phyloP scores from a whole-genome alignment of 2,329 filamentous ascomycete species.

The Drechslerella dactyloides region DNA sequence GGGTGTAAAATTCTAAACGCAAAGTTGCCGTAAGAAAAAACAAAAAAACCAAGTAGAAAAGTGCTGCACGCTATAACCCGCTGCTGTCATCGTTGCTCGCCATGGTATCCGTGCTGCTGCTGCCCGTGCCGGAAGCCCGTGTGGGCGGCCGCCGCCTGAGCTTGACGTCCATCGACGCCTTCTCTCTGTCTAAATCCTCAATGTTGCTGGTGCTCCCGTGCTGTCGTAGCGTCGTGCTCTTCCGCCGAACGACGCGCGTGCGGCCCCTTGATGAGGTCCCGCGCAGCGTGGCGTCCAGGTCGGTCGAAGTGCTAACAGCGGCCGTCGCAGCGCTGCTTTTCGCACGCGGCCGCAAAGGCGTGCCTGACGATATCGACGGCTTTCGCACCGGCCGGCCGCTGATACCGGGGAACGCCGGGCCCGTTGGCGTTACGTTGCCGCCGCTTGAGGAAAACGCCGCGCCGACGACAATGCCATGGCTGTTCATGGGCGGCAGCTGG shows the following conservation, averaged over 20 bases:
- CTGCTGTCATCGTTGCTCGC: conserved; percentile 17
- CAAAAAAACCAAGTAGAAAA: conserved; percentile 7
- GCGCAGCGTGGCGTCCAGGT: conserved; percentile 25
- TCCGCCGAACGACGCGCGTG: conserved; percentile 19
- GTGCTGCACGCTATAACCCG: neutral
- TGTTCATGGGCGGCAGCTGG: conserved; percentile 43
- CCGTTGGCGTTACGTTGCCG: conserved; percentile 1
- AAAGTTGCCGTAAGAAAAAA: neutral
- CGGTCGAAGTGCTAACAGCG: neutral
- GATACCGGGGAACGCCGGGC: conserved; percentile 34
- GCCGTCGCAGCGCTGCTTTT: conserved; percentile 27
- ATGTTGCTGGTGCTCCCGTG: conserved; percentile 18
- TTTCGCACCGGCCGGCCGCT: conserved; percentile 37
- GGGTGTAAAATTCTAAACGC: neutral
- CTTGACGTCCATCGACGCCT: conserved; percentile 47
- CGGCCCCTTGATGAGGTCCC: conserved; percentile 14
- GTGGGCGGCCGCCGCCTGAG: conserved; percentile 35
- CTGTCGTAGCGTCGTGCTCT: conserved; percentile 33
- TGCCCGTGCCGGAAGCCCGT: conserved; percentile 24
- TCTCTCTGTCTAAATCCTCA: conserved; percentile 43
- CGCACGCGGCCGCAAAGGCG: conserved; percentile 25
- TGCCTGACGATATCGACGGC: conserved; percentile 38
- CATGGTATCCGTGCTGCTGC: conserved; percentile 28
- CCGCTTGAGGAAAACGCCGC: conserved; percentile 13
- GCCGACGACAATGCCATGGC: conserved; percentile 34